Evolutionary conservation across 2,329 filamentous ascomycete genomes (phyloP).

Genomic region (Colletotrichum viniferum): DNA sequence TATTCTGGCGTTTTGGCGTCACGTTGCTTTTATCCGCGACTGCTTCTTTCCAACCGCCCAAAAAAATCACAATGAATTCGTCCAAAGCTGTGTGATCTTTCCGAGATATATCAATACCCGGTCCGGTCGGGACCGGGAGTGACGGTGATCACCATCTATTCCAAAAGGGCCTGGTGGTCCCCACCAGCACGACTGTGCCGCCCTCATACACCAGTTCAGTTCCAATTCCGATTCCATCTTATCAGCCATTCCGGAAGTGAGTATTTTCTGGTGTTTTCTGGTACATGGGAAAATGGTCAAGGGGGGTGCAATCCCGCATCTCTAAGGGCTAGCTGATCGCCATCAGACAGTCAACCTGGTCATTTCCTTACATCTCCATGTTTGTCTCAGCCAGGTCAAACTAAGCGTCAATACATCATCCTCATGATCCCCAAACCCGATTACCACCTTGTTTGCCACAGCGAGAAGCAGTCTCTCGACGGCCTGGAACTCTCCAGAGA

Average conservation of each 20-base stretch:
- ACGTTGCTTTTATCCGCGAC: neutral
- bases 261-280: neutral
- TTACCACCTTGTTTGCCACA: too few species aligned
- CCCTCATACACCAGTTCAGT: neutral
- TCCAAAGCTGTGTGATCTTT: neutral
- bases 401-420: too few species aligned
- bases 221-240: neutral
- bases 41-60: neutral
- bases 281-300: too few species aligned
- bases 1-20: neutral
- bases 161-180: neutral
- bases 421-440: too few species aligned
- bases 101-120: neutral
- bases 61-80: neutral
- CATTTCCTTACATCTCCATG: too few species aligned
- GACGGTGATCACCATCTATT: neutral
- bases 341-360: too few species aligned
- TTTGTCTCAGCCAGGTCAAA: too few species aligned
- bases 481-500: too few species aligned
- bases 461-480: too few species aligned
- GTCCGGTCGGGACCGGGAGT: neutral
- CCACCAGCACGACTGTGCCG: neutral
- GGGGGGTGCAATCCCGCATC: too few species aligned
- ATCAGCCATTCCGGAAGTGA: neutral
- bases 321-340: too few species aligned